These are phyloP conservation scores for Tetrapisispora nanseiensis DNA, from an alignment of 805 yeast species.

Conservation along the genomic window DNA sequence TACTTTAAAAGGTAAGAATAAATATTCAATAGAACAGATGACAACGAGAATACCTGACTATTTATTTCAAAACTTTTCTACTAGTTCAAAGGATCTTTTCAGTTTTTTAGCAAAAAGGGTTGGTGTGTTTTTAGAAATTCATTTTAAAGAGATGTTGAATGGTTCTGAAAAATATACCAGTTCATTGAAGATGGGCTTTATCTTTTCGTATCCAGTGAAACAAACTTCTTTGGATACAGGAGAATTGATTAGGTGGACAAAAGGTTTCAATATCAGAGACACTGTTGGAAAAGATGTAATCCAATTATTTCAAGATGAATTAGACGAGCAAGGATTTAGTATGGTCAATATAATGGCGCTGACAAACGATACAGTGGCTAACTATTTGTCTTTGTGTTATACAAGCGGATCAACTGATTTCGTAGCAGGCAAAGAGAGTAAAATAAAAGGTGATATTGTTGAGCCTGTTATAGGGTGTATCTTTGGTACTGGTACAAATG, in stretches of 20 bases:
- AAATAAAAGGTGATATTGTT: slow-evolving; percentile 50
- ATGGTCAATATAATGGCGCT: slow-evolving; percentile 67
- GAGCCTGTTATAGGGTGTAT: slow-evolving; percentile 81
- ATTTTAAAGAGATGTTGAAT: slow-evolving; percentile 41
- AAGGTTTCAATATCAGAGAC: slow-evolving; percentile 81
- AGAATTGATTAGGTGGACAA: slow-evolving; percentile 86
- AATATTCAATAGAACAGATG: slow-evolving; percentile 62
- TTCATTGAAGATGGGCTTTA: slow-evolving; percentile 69
- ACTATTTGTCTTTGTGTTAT: slow-evolving; percentile 80
- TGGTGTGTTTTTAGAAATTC: slow-evolving; percentile 49
- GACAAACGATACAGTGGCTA: slow-evolving; percentile 95
- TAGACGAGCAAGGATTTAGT: slow-evolving; percentile 49
- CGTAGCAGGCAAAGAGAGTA: slow-evolving; percentile 37
- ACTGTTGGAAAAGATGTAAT: slow-evolving; percentile 81
- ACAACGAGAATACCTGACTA: slow-evolving; percentile 74
- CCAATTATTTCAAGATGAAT: slow-evolving; percentile 53
- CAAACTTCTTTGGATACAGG: slow-evolving; percentile 78
- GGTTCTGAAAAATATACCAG: slow-evolving; percentile 23
- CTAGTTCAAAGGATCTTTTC: slow-evolving; percentile 56
- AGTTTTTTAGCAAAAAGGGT: slow-evolving; percentile 65
- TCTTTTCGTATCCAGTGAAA: slow-evolving; percentile 87
- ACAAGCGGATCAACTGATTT: slow-evolving; percentile 21
- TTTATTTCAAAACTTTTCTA: slow-evolving; percentile 47
- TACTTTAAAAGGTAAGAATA: slow-evolving; percentile 60
- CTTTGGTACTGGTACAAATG: slow-evolving; percentile 96